Evolutionary conservation across 345 rosid genomes (phyloP), one percentile per base, ranked within the genome.

Genomic region (Laguncularia racemosa): DNA sequence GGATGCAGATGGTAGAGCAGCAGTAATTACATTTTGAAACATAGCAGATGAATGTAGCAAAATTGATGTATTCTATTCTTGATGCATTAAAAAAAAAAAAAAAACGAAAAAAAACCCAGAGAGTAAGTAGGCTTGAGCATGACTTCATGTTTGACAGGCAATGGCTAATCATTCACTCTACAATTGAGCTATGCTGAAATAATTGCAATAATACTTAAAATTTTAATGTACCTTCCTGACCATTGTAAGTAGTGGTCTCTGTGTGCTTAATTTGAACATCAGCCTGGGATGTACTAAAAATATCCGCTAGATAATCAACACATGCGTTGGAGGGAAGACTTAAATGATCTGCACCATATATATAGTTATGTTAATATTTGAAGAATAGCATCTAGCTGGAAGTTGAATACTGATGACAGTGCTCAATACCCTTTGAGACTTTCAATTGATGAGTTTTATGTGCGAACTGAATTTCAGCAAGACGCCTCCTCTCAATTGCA

Each of bases 401-500:
- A 28, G 20, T 4, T 16, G 16, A 52, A 45, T 16, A 26, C 19
- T 16, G 44, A 16, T 33, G 26, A 14, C 10, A 33, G 40, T 33
- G 40, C 1, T 33, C 11, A 7, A 9, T 33, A 33, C 40, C 40
- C 9, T 33, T 33, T 33, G 40, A 9, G 40, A 33, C 6, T 33
- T 33, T 33, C 40, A 33, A 33, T 9, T 4, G 49, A 12, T 62
- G 44, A 45, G 78, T 67, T 52, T 74, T 78, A 46, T 52, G 68
- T 13, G 64, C 19, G 14, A 71, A 57, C 19, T 52, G 80, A 58
- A 75, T 63, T 71, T 68, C 72, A 2, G 69, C 57, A 4, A 65
- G 71, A 16, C 57, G 77, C 77, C 78, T 62, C 71, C 77, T 72
- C 61, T 74, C 73, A 12, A 64, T 28, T 67, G 76, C 82, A 53